Base-by-base conservation (phyloP, 768 basidiomycete species). In the Mycena belliarum region DNA sequence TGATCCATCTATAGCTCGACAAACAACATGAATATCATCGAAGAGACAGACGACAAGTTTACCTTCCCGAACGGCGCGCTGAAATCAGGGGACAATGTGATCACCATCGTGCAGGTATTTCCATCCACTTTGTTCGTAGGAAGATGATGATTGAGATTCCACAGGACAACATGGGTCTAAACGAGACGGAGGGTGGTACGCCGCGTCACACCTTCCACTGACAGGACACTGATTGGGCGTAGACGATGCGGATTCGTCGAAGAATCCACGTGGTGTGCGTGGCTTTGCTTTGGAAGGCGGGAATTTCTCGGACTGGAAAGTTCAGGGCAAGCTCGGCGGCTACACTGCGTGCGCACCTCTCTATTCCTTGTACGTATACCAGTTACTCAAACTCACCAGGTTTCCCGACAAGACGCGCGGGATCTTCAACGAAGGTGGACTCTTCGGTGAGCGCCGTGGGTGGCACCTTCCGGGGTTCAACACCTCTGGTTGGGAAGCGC, bases 81-180 rank as follows among this genome's bases (percentile, higher is more conserved):
- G 28, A 66, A 69, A 10, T 66, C 75, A 14, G 80, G 81, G 50
- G 88, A 89, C 63, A 93, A 93, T 65, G 84, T 92, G 6, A 82
- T 93, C 53, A 92, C 91, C 1, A 77, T 93, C 37, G 77, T 91
- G 7, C 88, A 89, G 78, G 87, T 86, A 64, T 20, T 33, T 20
- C 24, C 20, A 35, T 9, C 29, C n/a, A n/a, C 33, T 35, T 35
- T 35, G 12, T 15, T 14, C 15, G 48, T 16, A 33, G n/a, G 16
- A 48, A 11, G 35, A 18, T n/a, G 43, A 44, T 16, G 43, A 24
- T 48, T 21, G 32, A 29, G 29, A 32, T 58, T 48, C 38, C 4
- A 9, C 46, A 88, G 85, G 91, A 93, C 59, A 89, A 90, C 65
- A 90, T 88, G 86, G 91, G 91, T 1, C 69, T 89, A 59, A 82